Evolutionary conservation across 257 asterid species (phyloP).

Genomic region (Sherardia arvensis): DNA sequence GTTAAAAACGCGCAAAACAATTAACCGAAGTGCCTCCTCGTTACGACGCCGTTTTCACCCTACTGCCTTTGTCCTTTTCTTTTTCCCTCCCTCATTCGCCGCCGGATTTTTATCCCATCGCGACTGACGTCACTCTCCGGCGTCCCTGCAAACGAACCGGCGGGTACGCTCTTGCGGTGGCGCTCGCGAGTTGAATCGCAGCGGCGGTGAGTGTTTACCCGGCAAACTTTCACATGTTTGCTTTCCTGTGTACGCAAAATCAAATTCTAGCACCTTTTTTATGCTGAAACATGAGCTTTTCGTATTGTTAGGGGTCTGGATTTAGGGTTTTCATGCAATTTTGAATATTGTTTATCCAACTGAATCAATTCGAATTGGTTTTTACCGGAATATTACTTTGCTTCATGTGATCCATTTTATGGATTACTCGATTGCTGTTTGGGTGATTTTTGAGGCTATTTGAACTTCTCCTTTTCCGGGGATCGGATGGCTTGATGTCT

Average conservation of each 20-base stretch:
- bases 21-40: conserved; percentile 14
- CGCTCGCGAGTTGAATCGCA: conserved; percentile 1
- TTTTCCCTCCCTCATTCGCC: conserved; percentile 70
- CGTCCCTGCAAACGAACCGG: conserved; percentile 26
- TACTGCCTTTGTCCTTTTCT: conserved; percentile 10
- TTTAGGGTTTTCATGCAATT: conserved; percentile 12
- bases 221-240: not conserved
- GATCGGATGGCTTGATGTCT: not conserved
- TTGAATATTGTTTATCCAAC: not conserved
- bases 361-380: conserved; percentile 1
- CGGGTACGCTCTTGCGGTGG: conserved; percentile 13
- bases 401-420: conserved; percentile 13
- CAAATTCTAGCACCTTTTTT: no score
- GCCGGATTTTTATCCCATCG: conserved; percentile 34
- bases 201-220: conserved; percentile 12
- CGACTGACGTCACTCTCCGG: conserved; percentile 30
- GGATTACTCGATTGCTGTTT: not conserved
- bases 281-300: conserved; percentile 3
- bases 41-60: conserved; percentile 49
- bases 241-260: not conserved
- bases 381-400: not conserved
- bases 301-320: not conserved
- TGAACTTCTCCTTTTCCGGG: not conserved
- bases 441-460: not conserved
- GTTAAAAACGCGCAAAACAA: conserved; percentile 2